These are phyloP conservation scores for Cerrena zonata DNA, from an alignment of 1,284 basidiomycete genomes.

Conservation along the genomic window DNA sequence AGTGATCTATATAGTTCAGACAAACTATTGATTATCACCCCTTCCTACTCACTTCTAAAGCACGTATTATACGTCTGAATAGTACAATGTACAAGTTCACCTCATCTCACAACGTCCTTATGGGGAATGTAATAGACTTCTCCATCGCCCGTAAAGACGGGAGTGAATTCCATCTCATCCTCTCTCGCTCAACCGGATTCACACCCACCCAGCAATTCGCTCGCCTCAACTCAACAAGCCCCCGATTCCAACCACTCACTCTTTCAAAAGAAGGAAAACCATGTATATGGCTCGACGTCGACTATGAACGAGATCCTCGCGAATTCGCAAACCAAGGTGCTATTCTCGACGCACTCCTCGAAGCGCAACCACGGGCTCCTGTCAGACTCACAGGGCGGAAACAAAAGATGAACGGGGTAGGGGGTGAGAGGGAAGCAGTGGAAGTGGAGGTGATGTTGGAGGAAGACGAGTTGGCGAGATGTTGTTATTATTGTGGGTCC, in stretches of 20 bases:
- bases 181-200: not conserved
- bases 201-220: not conserved
- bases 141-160: not conserved
- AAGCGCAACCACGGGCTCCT: not conserved
- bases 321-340: not conserved
- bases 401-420: not conserved
- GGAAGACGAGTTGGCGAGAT: not conserved
- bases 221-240: not conserved
- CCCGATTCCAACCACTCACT: not conserved
- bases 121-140: not conserved
- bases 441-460: not conserved
- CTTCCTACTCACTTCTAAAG: too few relatives aligned
- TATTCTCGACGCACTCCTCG: not conserved
- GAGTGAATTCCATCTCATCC: not conserved
- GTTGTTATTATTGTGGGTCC: not conserved
- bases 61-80: too few relatives aligned
- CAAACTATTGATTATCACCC: too few relatives aligned
- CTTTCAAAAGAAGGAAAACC: not conserved
- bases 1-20: too few relatives aligned
- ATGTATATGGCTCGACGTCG: not conserved
- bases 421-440: not conserved
- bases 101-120: not conserved
- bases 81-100: not conserved
- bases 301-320: not conserved
- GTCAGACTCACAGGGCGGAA: not conserved